These are phyloP conservation scores for Colletotrichum falcatum DNA, from an alignment of 2,329 filamentous ascomycete genomes.

Conservation along the genomic window DNA sequence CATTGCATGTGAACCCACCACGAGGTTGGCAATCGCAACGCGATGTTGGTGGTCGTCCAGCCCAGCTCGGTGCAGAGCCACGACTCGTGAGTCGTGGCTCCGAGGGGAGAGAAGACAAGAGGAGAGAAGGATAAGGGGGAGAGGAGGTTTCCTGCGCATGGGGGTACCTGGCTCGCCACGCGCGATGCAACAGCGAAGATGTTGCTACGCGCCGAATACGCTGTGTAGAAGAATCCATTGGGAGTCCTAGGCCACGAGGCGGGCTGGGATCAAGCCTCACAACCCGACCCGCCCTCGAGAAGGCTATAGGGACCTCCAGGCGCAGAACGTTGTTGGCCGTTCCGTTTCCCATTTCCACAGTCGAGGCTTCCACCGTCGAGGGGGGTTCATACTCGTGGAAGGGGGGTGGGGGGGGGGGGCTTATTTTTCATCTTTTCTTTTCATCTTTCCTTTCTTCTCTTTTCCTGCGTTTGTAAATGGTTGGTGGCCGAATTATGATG, in stretches of 20 bases:
- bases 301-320: conserved; percentile 2
- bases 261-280: conserved; percentile 20
- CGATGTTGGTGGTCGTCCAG: conserved; percentile 1
- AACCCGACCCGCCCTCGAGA: conserved; percentile 2
- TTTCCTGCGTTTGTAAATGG: neutral
- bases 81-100: conserved; percentile 39
- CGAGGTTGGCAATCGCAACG: conserved; percentile 5
- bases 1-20: conserved; percentile 17
- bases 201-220: conserved; percentile 18
- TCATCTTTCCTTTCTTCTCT: neutral
- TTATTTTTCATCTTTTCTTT: neutral
- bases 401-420: too few species aligned
- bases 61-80: conserved; percentile 26
- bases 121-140: neutral
- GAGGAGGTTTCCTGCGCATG: conserved; percentile 6
- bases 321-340: conserved; percentile 11
- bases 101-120: neutral
- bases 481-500: neutral
- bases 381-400: neutral
- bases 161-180: conserved; percentile 24
- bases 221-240: conserved; percentile 5
- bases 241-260: conserved; percentile 22
- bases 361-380: neutral
- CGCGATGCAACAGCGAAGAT: conserved; percentile 17
- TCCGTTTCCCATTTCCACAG: neutral